Evolutionary conservation across 495 filamentous ascomycete genomes (phyloP).

Genomic region (Xylaria castorea): DNA sequence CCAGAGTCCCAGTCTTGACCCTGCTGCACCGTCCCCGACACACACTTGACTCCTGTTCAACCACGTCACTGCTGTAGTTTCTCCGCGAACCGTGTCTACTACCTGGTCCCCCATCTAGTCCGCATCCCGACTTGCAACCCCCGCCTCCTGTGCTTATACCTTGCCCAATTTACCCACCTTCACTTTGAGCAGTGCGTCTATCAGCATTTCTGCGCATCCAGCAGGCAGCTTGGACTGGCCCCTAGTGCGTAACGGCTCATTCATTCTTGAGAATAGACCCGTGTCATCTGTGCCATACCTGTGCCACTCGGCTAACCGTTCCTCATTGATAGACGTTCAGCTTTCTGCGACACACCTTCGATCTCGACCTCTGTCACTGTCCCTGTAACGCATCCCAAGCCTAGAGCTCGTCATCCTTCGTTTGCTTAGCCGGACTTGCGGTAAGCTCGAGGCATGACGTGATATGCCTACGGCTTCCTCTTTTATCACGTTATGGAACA

Average conservation of each 20-base stretch:
- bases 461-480: constrained; percentile 42
- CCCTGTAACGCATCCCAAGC: constrained; percentile 2
- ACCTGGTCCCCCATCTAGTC: neutral
- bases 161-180: neutral
- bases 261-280: neutral
- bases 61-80: neutral
- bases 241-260: neutral
- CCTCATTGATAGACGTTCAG: neutral
- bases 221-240: neutral
- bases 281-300: neutral
- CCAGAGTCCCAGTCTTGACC: neutral
- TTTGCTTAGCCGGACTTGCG: constrained; percentile 34
- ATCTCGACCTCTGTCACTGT: neutral
- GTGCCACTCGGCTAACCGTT: constrained; percentile 7
- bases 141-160: neutral
- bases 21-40: neutral
- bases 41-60: neutral
- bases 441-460: constrained; percentile 46
- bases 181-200: neutral
- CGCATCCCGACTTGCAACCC: neutral
- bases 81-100: neutral
- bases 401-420: constrained; percentile 36
- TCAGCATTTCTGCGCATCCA: neutral
- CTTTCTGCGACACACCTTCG: neutral
- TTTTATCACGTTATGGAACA: constrained; percentile 54